Conservation (phyloP, 1,284 basidiomycete species). For the Moesziomyces sp. region DNA sequence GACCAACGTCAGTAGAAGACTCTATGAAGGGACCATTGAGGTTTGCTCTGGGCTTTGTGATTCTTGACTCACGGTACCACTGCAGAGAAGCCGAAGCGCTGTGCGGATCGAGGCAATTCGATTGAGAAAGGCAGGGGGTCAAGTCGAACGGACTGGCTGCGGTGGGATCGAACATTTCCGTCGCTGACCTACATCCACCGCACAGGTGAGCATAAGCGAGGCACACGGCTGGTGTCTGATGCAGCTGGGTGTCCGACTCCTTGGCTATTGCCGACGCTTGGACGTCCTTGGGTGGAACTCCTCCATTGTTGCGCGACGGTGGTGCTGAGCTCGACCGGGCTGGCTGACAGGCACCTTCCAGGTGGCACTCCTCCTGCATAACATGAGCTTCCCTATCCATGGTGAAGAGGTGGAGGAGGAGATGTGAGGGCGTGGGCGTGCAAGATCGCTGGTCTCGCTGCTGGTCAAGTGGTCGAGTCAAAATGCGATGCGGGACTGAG, state of each 20-base stretch:
- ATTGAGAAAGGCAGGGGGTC: neutral
- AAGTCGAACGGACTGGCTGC: neutral
- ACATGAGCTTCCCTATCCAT: conserved; percentile 13
- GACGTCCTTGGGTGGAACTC: neutral
- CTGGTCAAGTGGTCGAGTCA: neutral
- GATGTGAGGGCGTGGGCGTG: neutral
- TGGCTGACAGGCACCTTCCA: neutral
- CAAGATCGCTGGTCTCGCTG: neutral
- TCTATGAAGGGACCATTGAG: neutral
- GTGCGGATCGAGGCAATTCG: neutral
- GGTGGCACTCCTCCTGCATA: neutral
- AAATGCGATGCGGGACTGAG: no score
- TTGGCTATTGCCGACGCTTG: neutral
- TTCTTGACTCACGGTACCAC: neutral
- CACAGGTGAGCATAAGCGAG: neutral
- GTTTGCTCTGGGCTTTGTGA: neutral
- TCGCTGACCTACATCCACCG: neutral
- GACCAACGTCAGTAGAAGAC: neutral
- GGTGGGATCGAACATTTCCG: neutral
- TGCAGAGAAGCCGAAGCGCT: neutral
- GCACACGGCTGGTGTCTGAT: neutral
- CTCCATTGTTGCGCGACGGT: neutral
- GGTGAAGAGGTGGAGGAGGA: neutral
- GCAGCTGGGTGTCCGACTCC: neutral
- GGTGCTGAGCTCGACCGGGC: conserved; percentile 17